A percentile compares a stretch with the other conserved stretches of the same genome.
Evolutionary conservation across 1,284 basidiomycete species (phyloP).

Genomic region (Spongiforma sp.): DNA sequence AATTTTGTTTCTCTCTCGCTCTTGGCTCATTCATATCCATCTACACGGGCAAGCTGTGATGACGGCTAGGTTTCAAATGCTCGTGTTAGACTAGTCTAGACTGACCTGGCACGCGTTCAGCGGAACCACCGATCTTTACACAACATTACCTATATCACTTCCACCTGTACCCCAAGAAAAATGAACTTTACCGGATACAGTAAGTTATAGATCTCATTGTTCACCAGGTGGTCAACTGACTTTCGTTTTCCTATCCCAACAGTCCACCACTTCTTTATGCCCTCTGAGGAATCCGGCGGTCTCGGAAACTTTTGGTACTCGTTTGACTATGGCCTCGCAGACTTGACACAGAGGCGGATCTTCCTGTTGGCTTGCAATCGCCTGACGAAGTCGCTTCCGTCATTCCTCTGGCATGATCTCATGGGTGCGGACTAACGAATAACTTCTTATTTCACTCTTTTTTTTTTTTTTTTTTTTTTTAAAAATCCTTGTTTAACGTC

Average conservation of each 20-base stretch:
- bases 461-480: too few relatives aligned
- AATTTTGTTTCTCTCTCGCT: background rate
- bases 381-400: constrained; percentile 19
- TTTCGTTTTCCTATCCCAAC: background rate
- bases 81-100: background rate
- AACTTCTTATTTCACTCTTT: too few relatives aligned
- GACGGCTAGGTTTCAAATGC: constrained; percentile 27
- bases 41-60: constrained; percentile 27
- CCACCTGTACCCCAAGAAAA: constrained; percentile 35
- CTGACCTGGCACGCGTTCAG: constrained; percentile 5
- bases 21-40: background rate
- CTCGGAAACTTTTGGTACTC: constrained; percentile 38
- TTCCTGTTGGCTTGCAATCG: constrained; percentile 29
- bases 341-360: constrained; percentile 33
- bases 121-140: constrained; percentile 29
- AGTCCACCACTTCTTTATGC: constrained; percentile 37
- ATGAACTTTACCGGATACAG: constrained; percentile 35
- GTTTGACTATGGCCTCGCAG: constrained; percentile 35
- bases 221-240: background rate
- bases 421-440: background rate
- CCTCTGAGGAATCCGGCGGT: constrained; percentile 32
- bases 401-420: background rate
- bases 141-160: constrained; percentile 32
- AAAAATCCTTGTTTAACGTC: too few relatives aligned
- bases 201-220: constrained; percentile 11